Conservation (phyloP, 106 monocot genomes). For the Dendrobium chrysotoxum region DNA sequence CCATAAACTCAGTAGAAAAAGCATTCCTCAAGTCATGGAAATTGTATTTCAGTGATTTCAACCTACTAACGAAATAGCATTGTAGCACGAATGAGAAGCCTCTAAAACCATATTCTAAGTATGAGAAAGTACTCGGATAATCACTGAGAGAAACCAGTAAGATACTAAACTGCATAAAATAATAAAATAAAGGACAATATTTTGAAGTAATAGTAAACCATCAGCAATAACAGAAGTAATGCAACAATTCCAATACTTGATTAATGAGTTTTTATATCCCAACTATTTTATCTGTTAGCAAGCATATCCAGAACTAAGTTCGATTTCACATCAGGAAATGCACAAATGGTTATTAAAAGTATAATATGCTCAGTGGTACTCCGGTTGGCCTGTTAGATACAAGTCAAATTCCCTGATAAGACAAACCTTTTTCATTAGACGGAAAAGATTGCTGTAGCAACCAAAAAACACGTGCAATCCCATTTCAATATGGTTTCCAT, state of each 20-base stretch:
- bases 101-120: background rate
- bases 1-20: background rate
- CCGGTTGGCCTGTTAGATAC: background rate
- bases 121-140: background rate
- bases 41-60: background rate
- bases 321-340: background rate
- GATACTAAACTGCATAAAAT: background rate
- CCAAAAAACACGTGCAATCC: constrained; percentile 98
- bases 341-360: background rate
- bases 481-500: constrained; percentile 96
- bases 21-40: background rate
- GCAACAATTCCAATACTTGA: background rate
- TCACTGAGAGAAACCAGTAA: background rate
- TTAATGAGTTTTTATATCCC: background rate
- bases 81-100: background rate
- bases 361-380: background rate
- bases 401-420: background rate
- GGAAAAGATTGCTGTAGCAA: constrained; percentile 96
- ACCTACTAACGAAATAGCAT: background rate
- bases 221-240: background rate
- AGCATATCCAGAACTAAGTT: background rate
- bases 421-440: constrained; percentile 91
- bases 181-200: background rate
- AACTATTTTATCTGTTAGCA: background rate
- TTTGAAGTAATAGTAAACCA: background rate